Evolutionary conservation across 371 early-diverging fungal species (phyloP).

Genomic region (Umbelopsis sp.): DNA sequence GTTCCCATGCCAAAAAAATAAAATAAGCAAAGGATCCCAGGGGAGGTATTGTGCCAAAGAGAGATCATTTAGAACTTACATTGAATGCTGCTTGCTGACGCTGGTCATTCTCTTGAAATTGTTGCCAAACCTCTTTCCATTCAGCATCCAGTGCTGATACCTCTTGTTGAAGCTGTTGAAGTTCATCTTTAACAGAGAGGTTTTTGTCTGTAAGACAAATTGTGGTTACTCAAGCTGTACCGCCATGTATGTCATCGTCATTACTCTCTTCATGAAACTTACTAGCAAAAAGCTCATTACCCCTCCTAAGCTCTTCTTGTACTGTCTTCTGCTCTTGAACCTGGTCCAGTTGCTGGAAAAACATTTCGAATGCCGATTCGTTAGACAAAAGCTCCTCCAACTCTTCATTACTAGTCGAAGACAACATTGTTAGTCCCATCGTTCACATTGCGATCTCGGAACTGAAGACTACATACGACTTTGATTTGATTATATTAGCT

Average conservation of each 20-base stretch:
- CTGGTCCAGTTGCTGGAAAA: constrained; percentile 55
- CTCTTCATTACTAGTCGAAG: constrained; percentile 38
- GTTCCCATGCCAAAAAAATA: constrained; percentile 2
- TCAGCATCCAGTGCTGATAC: constrained; percentile 44
- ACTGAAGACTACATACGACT: not conserved
- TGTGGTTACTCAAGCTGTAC: not conserved
- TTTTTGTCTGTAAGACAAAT: constrained; percentile 46
- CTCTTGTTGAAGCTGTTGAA: constrained; percentile 43
- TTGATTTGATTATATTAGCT: constrained; percentile 12
- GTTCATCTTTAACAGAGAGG: constrained; percentile 47
- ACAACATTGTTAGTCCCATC: not conserved
- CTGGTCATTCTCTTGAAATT: constrained; percentile 55
- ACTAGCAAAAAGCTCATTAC: constrained; percentile 62
- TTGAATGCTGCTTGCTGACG: constrained; percentile 62
- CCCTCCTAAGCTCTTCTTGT: constrained; percentile 57
- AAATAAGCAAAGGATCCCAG: not conserved
- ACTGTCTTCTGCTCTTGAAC: constrained; percentile 56
- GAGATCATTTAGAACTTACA: constrained; percentile 31
- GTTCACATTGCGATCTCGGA: too few species aligned
- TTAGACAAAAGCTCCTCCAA: constrained; percentile 54
- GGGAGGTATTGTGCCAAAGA: not conserved
- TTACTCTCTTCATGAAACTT: constrained; percentile 26
- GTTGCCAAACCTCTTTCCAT: constrained; percentile 34
- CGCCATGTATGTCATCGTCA: not conserved
- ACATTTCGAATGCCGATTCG: constrained; percentile 60